Base-by-base conservation (phyloP, 2,329 filamentous ascomycete species). In the Sclerotinia minor region DNA sequence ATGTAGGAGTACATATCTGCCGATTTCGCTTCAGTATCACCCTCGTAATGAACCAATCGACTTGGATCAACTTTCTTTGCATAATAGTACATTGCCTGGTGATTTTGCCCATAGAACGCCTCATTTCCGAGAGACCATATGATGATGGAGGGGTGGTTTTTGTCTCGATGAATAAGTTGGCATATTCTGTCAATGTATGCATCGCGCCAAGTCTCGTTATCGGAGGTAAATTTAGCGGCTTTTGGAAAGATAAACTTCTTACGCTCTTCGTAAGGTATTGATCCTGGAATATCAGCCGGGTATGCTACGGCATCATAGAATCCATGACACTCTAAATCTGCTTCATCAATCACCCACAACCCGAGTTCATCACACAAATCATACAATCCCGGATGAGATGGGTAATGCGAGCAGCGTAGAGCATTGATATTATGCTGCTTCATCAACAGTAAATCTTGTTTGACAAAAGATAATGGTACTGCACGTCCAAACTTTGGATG, bases 111-210 rank as follows among this genome's bases (percentile, higher is more conserved):
- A 73, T 90, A 91, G 74, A 90, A 92, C 0, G 89, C 85, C 75
- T 92, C 89, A 73, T 92, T 92, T 0, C 89, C 90, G 0, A 92
- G 80, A 58, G 86, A 89, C 90, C 90, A 92, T 53, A 91, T 84
- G 60, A 92, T 86, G 61, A 92, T 81, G n/a, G 83, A 88, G 0
- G 89, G 77, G 71, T 91, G 87, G 68, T 92, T 89, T 78, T 90
- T 90, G 76, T 92, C 89, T 21, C 90, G 82, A 72, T 87, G 83
- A 0, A 92, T 81, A 67, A 92, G 78, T 66, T 89, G 86, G 44
- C 81, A 78, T 67, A 87, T 86, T 3, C 90, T 85, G 75, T 92
- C 89, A 1, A 92, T 74, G 70, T 92, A 92, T 0, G 88, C 87
- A 1, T 81, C 82, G 66, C 80, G 81, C 88, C 87, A 90, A 0